Conservation (phyloP, 1,284 basidiomycete species). For the Fistulinella cinereoalba region DNA sequence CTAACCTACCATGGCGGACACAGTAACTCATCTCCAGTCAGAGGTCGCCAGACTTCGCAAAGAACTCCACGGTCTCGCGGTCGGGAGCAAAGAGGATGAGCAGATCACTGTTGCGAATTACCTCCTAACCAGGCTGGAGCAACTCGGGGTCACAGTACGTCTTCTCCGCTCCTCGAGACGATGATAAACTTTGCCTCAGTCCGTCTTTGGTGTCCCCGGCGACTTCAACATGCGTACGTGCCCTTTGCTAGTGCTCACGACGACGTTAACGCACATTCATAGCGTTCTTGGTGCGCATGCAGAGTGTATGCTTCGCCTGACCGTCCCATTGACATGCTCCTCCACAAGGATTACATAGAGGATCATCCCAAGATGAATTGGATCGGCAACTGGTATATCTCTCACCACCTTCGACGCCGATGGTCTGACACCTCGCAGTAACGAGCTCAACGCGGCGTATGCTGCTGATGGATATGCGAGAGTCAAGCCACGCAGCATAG, state of each 20-base stretch:
- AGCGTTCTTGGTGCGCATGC: slow-evolving; percentile 52
- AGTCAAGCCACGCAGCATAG: slow-evolving; percentile 70
- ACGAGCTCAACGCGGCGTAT: slow-evolving; percentile 86
- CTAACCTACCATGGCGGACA: slow-evolving; percentile 17
- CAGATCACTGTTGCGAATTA: slow-evolving; percentile 66
- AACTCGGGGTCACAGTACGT: slow-evolving; percentile 60
- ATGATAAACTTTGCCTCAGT: slow-evolving; percentile 35
- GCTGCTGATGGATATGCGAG: slow-evolving; percentile 95
- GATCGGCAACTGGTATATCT: slow-evolving; percentile 80
- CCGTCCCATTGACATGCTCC: neutral
- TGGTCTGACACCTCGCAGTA: slow-evolving; percentile 43
- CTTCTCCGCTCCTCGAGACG: neutral
- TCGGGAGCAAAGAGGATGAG: slow-evolving; percentile 36
- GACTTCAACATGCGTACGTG: slow-evolving; percentile 82
- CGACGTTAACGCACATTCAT: neutral
- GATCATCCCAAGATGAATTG: slow-evolving; percentile 77
- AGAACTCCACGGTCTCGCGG: slow-evolving; percentile 47
- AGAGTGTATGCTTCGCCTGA: neutral
- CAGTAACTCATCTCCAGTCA: slow-evolving; percentile 39
- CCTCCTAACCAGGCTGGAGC: slow-evolving; percentile 66
- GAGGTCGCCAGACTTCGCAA: slow-evolving; percentile 55
- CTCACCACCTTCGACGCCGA: neutral
- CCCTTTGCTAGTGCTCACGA: neutral
- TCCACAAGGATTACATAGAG: slow-evolving; percentile 76
- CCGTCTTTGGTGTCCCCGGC: slow-evolving; percentile 87